Percentiles rank a stretch among this genome's conserved stretches.
Evolutionary conservation across 2,329 filamentous ascomycete genomes (phyloP).

Genomic region (Fusarium robinianum): DNA sequence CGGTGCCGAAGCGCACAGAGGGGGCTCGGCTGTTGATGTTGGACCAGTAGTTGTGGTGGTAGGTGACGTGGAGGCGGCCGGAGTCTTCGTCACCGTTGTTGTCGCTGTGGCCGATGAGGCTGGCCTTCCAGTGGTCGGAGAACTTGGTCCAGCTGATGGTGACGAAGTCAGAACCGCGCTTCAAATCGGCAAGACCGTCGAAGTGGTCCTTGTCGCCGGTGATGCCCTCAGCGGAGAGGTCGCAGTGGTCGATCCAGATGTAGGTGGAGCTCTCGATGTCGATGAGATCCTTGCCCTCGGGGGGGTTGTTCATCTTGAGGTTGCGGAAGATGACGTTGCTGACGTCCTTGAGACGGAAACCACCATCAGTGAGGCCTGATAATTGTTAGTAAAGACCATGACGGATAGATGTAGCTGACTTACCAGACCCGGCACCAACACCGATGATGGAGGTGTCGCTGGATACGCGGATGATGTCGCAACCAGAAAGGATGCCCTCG

Average conservation of each 20-base stretch:
- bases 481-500: constrained; percentile 46
- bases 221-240: constrained; percentile 54
- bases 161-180: constrained; percentile 59
- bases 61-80: constrained; percentile 60
- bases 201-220: constrained; percentile 64
- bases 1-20: constrained; percentile 61
- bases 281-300: constrained; percentile 52
- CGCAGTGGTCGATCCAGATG: constrained; percentile 62
- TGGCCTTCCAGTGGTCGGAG: constrained; percentile 61
- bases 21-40: constrained; percentile 59
- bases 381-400: neutral
- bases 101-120: constrained; percentile 62
- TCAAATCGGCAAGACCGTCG: constrained; percentile 63
- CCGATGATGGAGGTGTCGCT: constrained; percentile 56
- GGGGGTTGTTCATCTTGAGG: constrained; percentile 52
- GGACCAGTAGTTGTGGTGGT: constrained; percentile 58
- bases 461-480: constrained; percentile 47
- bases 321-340: constrained; percentile 59
- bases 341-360: constrained; percentile 49
- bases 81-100: constrained; percentile 54
- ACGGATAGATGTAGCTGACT: neutral
- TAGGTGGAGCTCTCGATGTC: constrained; percentile 49
- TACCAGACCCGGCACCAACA: constrained; percentile 46
- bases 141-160: constrained; percentile 42
- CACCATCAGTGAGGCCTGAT: constrained; percentile 42